Percentiles rank a stretch among this genome's conserved stretches.
These are phyloP conservation scores for Dioszegia crocea DNA, from an alignment of 768 basidiomycete genomes.

Conservation along the genomic window DNA sequence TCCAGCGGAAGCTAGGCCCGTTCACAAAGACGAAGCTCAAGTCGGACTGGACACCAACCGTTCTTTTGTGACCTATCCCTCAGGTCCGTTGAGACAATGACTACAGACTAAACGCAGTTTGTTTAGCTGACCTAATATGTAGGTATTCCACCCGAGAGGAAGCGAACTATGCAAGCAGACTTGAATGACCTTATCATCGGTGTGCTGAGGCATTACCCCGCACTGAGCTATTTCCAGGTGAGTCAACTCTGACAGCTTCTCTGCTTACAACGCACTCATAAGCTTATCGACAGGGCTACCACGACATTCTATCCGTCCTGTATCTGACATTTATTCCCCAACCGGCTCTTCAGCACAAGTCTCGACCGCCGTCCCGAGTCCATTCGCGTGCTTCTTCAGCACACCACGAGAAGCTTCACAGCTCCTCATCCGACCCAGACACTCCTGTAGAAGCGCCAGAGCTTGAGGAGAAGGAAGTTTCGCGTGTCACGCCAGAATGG, in stretches of 20 bases:
- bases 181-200: slow-evolving; percentile 70
- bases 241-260: slow-evolving; percentile 7
- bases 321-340: slow-evolving; percentile 47
- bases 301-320: slow-evolving; percentile 83
- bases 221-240: slow-evolving; percentile 79
- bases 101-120: background rate
- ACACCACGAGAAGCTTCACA: background rate
- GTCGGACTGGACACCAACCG: slow-evolving; percentile 84
- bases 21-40: slow-evolving; percentile 68
- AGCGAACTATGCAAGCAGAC: slow-evolving; percentile 58
- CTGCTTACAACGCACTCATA: no score
- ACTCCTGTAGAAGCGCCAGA: background rate
- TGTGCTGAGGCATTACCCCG: slow-evolving; percentile 67
- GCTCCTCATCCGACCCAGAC: no score
- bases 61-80: slow-evolving; percentile 88
- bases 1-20: background rate
- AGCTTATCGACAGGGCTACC: slow-evolving; percentile 63
- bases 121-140: slow-evolving; percentile 15
- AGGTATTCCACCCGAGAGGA: slow-evolving; percentile 44
- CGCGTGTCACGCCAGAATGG: slow-evolving; percentile 29
- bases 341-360: background rate
- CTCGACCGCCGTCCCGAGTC: background rate
- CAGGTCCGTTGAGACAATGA: slow-evolving; percentile 56
- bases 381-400: slow-evolving; percentile 1
- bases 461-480: background rate